Evolutionary conservation across 2,329 filamentous ascomycete species (phyloP).

Genomic region (Paecilomyces fulvus): DNA sequence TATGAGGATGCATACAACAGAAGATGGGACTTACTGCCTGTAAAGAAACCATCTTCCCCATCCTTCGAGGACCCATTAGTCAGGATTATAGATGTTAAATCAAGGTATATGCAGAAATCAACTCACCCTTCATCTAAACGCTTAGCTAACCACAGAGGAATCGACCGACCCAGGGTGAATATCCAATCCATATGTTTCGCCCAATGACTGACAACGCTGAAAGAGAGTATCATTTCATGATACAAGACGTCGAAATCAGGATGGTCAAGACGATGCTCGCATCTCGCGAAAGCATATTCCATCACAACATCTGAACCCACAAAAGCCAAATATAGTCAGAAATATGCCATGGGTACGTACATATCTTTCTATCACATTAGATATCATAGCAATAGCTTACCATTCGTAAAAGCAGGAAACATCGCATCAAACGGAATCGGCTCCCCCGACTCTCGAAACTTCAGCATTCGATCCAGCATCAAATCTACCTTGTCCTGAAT

Average conservation of each 20-base stretch:
- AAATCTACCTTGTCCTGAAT: constrained; percentile 16
- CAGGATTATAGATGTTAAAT: neutral
- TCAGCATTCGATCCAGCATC: neutral
- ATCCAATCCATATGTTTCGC: constrained; percentile 3
- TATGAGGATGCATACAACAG: neutral
- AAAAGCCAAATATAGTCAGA: neutral
- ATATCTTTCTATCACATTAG: too few relatives aligned
- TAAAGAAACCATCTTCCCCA: neutral
- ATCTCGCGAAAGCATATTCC: neutral
- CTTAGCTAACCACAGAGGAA: neutral
- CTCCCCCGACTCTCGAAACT: neutral
- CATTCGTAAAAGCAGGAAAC: neutral
- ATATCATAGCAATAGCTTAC: too few relatives aligned
- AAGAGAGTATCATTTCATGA: neutral
- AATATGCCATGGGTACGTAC: too few relatives aligned
- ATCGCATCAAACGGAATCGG: neutral
- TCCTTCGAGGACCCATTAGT: neutral
- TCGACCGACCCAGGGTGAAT: constrained; percentile 1
- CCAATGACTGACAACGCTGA: neutral
- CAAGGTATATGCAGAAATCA: neutral
- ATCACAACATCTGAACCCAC: neutral
- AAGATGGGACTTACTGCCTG: neutral
- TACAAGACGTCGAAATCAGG: constrained; percentile 4
- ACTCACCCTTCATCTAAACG: neutral
- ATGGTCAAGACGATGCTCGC: constrained; percentile 4